Evolutionary conservation across 2,329 filamentous ascomycete genomes (phyloP).

Genomic region (Aspergillus arachidicola): DNA sequence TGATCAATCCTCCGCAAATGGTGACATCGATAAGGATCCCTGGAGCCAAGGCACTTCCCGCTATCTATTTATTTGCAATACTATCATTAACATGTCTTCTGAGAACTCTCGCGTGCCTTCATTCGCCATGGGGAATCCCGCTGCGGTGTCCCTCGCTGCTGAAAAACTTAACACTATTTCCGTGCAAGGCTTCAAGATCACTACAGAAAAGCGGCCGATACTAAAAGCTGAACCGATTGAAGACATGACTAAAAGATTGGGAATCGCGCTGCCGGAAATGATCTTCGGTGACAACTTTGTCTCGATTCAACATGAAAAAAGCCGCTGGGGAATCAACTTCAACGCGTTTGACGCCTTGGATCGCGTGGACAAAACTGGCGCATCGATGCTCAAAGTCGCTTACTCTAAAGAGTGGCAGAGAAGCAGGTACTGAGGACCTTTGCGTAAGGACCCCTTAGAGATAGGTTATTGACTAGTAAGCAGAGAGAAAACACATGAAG

Average conservation of each 20-base stretch:
- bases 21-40: background rate
- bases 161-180: constrained; percentile 58
- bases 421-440: constrained; percentile 55
- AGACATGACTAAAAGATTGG: constrained; percentile 73
- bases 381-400: constrained; percentile 87
- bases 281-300: constrained; percentile 97
- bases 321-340: constrained; percentile 80
- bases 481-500: constrained; percentile 77
- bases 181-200: constrained; percentile 72
- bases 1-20: background rate
- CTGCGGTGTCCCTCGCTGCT: constrained; percentile 54
- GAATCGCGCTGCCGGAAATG: constrained; percentile 94
- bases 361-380: constrained; percentile 88
- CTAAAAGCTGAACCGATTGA: constrained; percentile 91
- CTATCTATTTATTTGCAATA: background rate
- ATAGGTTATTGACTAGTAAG: constrained; percentile 41
- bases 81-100: background rate
- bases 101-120: background rate
- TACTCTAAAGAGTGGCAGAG: constrained; percentile 88
- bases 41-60: background rate
- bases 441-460: background rate
- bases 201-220: constrained; percentile 88
- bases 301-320: constrained; percentile 69
- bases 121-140: constrained; percentile 47
- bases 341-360: constrained; percentile 86